Evolutionary conservation across 768 basidiomycete genomes (phyloP), one percentile per base, ranked within the genome.

Genomic region (Lactarius trivialis): DNA sequence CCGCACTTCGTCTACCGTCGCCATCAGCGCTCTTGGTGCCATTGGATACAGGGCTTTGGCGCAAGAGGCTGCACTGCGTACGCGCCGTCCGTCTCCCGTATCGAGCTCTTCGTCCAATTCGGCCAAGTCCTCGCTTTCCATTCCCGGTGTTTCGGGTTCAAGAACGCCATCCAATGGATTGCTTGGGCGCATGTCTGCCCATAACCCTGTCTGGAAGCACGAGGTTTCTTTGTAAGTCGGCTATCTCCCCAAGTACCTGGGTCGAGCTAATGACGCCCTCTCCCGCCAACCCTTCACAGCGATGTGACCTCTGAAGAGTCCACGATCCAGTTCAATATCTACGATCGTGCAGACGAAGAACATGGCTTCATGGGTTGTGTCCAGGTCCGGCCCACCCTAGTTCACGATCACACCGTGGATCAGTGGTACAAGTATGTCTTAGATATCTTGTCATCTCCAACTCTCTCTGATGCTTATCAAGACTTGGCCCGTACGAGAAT

Each of bases 131-230:
- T 64, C 69, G 12, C 59, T 63, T 39, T 68, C 68, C 17, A 43
- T 60, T 15, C 61, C 68, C 6, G 70, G 64, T 36, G 62, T 53
- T 17, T 64, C 68, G 26, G 66, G 68, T 24, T 68, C 70, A 11
- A 71, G 70, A 52, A 69, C 73, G 33, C 69, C 71, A 7, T 72
- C 72, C 15, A 54, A 67, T 53, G 66, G 73, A 48, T 87, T 91
- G 68, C 81, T 83, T 19, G 65, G 70, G 63, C 79, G 85, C 55
- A 73, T 84, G 39, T 86, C 85, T 21, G 81, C 91, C 60, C 82
- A 91, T 70, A 98, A 93, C 77, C 96, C 97, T 12, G 87, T 95
- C 24, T 99, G 97, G 97, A 99, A 99, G 76, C 96, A 98, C 73
- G 90, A 98, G 73, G 97, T 98, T 36, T 87, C 91, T 49, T 99